These are phyloP conservation scores for Mucor velutinosus DNA, from an alignment of 371 early-diverging fungal genomes.

Conservation along the genomic window DNA sequence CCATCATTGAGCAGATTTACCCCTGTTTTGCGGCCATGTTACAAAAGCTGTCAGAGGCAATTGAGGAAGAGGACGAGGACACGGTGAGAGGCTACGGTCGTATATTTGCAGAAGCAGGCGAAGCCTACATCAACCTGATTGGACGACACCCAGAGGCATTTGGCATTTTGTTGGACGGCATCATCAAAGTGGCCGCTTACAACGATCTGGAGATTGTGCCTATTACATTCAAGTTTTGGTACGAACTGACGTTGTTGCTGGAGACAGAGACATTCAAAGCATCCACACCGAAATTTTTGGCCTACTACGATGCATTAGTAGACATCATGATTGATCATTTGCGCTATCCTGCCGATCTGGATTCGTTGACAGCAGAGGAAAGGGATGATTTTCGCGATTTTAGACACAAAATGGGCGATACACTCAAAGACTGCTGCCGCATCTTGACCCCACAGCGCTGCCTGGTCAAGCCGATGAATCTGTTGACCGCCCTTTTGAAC, in stretches of 20 bases:
- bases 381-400: conserved; percentile 94
- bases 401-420: conserved; percentile 94
- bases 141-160: conserved; percentile 66
- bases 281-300: conserved; percentile 52
- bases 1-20: conserved; percentile 67
- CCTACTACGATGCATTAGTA: conserved; percentile 73
- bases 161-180: conserved; percentile 70
- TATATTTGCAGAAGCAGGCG: conserved; percentile 87
- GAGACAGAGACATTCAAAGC: conserved; percentile 48
- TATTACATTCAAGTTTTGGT: conserved; percentile 90
- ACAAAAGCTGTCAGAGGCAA: conserved; percentile 46
- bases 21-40: conserved; percentile 58
- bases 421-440: conserved; percentile 92
- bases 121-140: conserved; percentile 78
- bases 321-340: conserved; percentile 84
- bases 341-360: conserved; percentile 75
- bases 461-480: conserved; percentile 68
- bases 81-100: conserved; percentile 74
- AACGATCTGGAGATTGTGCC: conserved; percentile 72
- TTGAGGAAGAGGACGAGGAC: conserved; percentile 43
- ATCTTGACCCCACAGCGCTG: conserved; percentile 80
- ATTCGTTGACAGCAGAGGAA: conserved; percentile 78
- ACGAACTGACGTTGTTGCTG: conserved; percentile 69
- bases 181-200: conserved; percentile 71
- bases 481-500: conserved; percentile 36